A percentile compares a stretch with the other conserved stretches of the same genome.
Conservation (phyloP, 2,329 filamentous ascomycete species). For the Zymoseptoria ardabiliae region DNA sequence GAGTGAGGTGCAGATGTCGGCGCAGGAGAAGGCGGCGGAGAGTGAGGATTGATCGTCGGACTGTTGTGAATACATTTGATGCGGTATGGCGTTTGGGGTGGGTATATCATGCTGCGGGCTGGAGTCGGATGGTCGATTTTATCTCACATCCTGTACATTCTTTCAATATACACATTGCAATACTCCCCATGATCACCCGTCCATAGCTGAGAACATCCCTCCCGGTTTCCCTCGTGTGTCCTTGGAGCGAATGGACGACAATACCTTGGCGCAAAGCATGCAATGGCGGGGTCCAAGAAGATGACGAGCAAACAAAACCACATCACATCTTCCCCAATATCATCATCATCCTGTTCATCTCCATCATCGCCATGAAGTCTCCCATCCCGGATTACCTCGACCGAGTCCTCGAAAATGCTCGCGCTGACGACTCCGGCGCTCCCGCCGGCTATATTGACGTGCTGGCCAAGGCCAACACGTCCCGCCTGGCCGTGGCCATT, state of each 20-base stretch:
- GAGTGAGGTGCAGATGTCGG: neutral
- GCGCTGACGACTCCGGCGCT: constrained; percentile 22
- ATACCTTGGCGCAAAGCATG: too few relatives aligned
- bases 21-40: neutral
- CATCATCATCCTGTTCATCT: neutral
- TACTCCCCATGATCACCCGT: too few relatives aligned
- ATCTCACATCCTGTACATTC: neutral
- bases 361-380: constrained; percentile 23
- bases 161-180: too few relatives aligned
- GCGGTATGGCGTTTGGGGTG: neutral
- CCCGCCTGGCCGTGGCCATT: constrained; percentile 34
- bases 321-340: neutral
- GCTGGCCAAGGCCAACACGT: constrained; percentile 34
- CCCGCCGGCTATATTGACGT: constrained; percentile 35
- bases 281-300: neutral
- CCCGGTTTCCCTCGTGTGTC: too few relatives aligned
- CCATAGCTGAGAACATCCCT: too few relatives aligned
- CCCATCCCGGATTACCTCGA: constrained; percentile 21
- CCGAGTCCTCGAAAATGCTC: constrained; percentile 16
- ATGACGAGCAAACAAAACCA: neutral
- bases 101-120: neutral
- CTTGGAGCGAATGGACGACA: too few relatives aligned
- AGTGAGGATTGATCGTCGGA: neutral
- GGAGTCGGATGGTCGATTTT: neutral
- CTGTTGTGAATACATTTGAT: neutral